A percentile compares a stretch with the other conserved stretches of the same genome.
Conservation (phyloP, 495 filamentous ascomycete species). For the Podospora fimiseda region DNA sequence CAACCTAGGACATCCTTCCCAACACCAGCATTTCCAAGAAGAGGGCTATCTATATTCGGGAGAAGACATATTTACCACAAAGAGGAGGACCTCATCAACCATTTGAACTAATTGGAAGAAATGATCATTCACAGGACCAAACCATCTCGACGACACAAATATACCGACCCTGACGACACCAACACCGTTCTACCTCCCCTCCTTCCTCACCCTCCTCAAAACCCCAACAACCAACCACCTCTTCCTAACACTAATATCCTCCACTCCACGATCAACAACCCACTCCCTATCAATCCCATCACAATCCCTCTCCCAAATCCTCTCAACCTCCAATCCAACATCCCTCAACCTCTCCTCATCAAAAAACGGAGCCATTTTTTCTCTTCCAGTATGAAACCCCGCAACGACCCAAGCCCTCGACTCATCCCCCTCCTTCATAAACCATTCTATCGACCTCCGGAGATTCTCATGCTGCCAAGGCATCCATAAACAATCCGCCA, state of each 20-base stretch:
- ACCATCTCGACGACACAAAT: not conserved
- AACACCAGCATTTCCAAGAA: no score
- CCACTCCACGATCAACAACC: slow-evolving; percentile 53
- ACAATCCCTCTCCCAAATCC: slow-evolving; percentile 69
- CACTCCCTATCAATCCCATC: slow-evolving; percentile 62
- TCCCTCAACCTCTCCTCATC: slow-evolving; percentile 44
- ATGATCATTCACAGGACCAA: not conserved
- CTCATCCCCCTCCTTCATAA: slow-evolving; percentile 46
- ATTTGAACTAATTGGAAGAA: no score
- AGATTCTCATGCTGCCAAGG: slow-evolving; percentile 68
- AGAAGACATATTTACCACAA: no score
- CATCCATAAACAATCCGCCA: slow-evolving; percentile 88
- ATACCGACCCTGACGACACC: not conserved
- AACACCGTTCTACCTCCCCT: not conserved
- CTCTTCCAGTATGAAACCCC: slow-evolving; percentile 79
- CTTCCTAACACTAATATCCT: slow-evolving; percentile 61
- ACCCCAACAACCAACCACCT: slow-evolving; percentile 73
- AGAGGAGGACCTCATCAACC: no score
- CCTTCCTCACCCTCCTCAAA: slow-evolving; percentile 30
- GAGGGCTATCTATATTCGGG: no score
- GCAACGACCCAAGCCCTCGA: slow-evolving; percentile 62
- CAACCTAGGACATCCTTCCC: no score
- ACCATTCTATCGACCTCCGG: slow-evolving; percentile 60
- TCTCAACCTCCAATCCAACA: slow-evolving; percentile 60
- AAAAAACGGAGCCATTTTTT: slow-evolving; percentile 67